These are phyloP conservation scores for Leavenworthia alabamica DNA, from an alignment of 345 rosid genomes.

Conservation along the genomic window DNA sequence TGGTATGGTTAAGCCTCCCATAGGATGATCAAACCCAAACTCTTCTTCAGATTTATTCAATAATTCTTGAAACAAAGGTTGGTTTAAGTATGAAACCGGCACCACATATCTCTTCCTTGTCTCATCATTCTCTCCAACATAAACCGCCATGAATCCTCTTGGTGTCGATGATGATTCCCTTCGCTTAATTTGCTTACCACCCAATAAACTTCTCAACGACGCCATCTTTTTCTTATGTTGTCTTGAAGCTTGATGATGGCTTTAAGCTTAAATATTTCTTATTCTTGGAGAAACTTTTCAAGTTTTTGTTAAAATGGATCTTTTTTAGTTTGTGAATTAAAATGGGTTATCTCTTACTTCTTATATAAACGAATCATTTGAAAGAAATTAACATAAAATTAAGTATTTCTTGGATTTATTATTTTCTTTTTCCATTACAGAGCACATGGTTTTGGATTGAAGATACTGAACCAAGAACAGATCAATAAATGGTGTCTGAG, in stretches of 20 bases:
- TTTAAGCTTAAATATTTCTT: background rate
- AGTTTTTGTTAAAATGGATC: background rate
- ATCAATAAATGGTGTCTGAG: constrained; percentile 29
- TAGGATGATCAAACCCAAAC: constrained; percentile 38
- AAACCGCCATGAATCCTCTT: constrained; percentile 35
- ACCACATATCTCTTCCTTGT: constrained; percentile 32
- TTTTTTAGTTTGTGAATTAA: constrained; percentile 3
- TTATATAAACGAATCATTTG: constrained; percentile 9
- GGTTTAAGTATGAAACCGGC: constrained; percentile 36
- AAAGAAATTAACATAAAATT: background rate
- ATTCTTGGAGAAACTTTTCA: background rate
- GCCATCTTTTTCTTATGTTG: background rate
- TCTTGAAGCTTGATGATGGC: constrained; percentile 8
- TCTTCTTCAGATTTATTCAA: constrained; percentile 37
- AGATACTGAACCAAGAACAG: constrained; percentile 30
- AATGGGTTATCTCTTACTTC: background rate
- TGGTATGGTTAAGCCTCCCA: constrained; percentile 35
- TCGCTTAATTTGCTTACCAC: constrained; percentile 1
- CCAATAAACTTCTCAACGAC: constrained; percentile 11
- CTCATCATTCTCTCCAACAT: constrained; percentile 33
- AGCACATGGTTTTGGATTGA: constrained; percentile 27
- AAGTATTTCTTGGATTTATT: background rate
- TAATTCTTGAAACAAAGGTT: constrained; percentile 35
- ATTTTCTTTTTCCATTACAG: background rate
- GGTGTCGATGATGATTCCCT: constrained; percentile 22